These are phyloP conservation scores for Amylostereum chailletii DNA, from an alignment of 1,284 basidiomycete species.

Conservation along the genomic window DNA sequence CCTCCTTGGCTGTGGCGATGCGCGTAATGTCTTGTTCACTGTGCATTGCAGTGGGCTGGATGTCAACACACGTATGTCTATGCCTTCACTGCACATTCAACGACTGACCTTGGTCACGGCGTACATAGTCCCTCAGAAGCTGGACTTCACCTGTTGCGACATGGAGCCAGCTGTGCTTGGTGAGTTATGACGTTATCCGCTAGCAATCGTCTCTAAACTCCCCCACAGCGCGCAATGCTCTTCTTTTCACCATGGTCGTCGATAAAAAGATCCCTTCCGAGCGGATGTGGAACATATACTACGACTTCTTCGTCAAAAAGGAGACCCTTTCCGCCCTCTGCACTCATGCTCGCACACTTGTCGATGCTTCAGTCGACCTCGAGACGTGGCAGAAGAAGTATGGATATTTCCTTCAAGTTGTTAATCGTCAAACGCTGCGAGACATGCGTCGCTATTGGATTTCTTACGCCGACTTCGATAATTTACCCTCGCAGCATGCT, in stretches of 20 bases:
- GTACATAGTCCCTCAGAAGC: slow-evolving; percentile 22
- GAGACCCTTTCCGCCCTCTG: slow-evolving; percentile 25
- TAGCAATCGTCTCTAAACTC: background rate
- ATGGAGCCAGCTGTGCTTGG: slow-evolving; percentile 49
- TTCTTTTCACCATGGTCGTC: slow-evolving; percentile 27
- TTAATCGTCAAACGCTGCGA: slow-evolving; percentile 3
- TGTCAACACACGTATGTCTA: slow-evolving; percentile 1
- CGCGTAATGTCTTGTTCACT: slow-evolving; percentile 46
- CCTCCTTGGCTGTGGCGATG: slow-evolving; percentile 51
- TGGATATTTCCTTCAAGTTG: no score
- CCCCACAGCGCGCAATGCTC: slow-evolving; percentile 30
- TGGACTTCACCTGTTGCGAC: slow-evolving; percentile 58
- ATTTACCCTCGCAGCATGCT: no score
- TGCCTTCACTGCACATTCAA: no score
- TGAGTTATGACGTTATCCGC: slow-evolving; percentile 14
- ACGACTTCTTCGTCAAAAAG: slow-evolving; percentile 42
- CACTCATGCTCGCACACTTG: no score
- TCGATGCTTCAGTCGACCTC: no score
- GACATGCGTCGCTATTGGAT: slow-evolving; percentile 37
- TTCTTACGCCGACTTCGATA: no score
- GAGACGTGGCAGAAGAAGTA: no score
- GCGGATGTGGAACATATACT: slow-evolving; percentile 47
- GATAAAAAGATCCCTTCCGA: slow-evolving; percentile 16
- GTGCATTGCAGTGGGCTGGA: slow-evolving; percentile 13
- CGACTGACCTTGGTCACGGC: no score